A percentile compares a stretch with the other conserved stretches of the same genome.
Evolutionary conservation across 129 eudicot species (phyloP).

Genomic region (Heracleum sosnowskyi): DNA sequence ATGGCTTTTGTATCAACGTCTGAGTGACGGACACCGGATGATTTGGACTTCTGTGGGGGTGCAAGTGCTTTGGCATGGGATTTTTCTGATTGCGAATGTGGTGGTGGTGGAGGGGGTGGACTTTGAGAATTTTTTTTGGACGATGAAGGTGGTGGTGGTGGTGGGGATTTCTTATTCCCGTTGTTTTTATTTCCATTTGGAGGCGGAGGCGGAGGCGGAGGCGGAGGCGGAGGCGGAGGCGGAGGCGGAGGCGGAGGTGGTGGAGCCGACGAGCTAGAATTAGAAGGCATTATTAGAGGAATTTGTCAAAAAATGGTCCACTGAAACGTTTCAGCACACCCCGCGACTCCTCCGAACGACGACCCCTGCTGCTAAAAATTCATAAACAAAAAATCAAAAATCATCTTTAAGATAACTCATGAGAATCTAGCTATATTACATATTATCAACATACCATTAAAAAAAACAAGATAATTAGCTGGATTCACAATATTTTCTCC

Average conservation of each 20-base stretch:
- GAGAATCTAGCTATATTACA: background rate
- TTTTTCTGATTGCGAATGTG: constrained; percentile 24
- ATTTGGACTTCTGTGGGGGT: constrained; percentile 24
- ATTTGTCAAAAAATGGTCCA: constrained; percentile 2
- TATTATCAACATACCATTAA: background rate
- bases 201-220: background rate
- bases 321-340: constrained; percentile 12
- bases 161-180: constrained; percentile 5
- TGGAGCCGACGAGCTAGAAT: constrained; percentile 17
- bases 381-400: constrained; percentile 4
- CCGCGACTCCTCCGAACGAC: constrained; percentile 30
- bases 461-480: background rate
- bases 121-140: constrained; percentile 2
- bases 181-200: constrained; percentile 1
- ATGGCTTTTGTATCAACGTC: constrained; percentile 20
- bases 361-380: constrained; percentile 20
- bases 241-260: constrained; percentile 16
- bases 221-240: constrained; percentile 24
- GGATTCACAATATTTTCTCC: background rate
- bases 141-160: constrained; percentile 20
- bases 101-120: constrained; percentile 22
- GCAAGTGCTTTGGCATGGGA: constrained; percentile 18
- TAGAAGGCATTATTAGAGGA: constrained; percentile 27
- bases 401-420: background rate
- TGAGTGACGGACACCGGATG: constrained; percentile 13